A percentile compares a stretch with the other conserved stretches of the same genome.
These are phyloP conservation scores for Coemansia guatemalensis DNA, from an alignment of 192 early-diverging fungal genomes.

Conservation along the genomic window DNA sequence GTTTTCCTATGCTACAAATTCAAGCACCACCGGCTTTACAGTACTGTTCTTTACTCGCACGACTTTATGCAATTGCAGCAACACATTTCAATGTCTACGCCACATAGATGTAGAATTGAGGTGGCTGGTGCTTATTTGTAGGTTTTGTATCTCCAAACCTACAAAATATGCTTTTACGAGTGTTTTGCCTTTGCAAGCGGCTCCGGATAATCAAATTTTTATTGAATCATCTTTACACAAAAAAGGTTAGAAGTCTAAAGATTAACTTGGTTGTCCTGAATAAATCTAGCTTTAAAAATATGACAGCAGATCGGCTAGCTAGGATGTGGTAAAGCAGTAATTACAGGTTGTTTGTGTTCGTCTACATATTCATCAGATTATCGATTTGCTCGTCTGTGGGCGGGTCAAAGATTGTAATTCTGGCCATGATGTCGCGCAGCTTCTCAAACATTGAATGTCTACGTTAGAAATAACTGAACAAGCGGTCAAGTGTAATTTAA, in stretches of 20 bases:
- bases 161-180: neutral
- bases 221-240: neutral
- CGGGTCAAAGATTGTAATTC: conserved; percentile 16
- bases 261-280: neutral
- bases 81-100: no score
- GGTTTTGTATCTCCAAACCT: neutral
- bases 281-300: neutral
- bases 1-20: neutral
- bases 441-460: conserved; percentile 23
- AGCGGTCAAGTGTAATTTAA: neutral
- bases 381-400: conserved; percentile 30
- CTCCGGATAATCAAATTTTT: neutral
- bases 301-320: neutral
- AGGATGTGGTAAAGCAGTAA: neutral
- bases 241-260: neutral
- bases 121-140: neutral
- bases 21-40: no score
- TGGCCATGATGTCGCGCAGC: conserved; percentile 19
- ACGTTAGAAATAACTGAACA: neutral
- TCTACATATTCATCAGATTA: conserved; percentile 22
- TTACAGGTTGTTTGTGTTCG: neutral
- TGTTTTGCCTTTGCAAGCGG: neutral
- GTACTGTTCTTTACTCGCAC: no score
- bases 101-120: neutral
- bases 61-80: no score